These are phyloP conservation scores for Scheffersomyces quercinus DNA, from an alignment of 1,139 yeast species.

Conservation along the genomic window DNA sequence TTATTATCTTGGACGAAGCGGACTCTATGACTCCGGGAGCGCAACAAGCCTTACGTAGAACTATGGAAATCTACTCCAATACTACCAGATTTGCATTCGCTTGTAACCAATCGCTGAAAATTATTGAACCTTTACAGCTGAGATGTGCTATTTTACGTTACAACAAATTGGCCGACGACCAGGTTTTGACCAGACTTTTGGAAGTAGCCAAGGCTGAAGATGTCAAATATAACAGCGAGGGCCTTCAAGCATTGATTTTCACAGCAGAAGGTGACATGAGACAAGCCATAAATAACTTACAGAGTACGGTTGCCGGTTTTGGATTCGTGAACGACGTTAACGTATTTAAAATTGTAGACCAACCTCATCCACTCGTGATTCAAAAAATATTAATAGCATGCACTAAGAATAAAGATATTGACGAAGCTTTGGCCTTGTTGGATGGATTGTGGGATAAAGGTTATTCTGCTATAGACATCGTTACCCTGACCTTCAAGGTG, in stretches of 20 bases:
- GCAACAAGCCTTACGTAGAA: slow-evolving; percentile 93
- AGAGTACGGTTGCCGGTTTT: slow-evolving; percentile 92
- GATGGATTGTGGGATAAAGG: slow-evolving; percentile 84
- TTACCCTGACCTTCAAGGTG: slow-evolving; percentile 86
- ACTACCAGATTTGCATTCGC: slow-evolving; percentile 98
- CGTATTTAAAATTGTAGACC: slow-evolving; percentile 93
- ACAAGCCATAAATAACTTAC: slow-evolving; percentile 92
- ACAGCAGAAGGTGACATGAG: slow-evolving; percentile 99
- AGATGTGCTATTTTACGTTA: slow-evolving; percentile 94
- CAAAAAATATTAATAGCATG: slow-evolving; percentile 66
- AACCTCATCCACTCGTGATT: slow-evolving; percentile 91
- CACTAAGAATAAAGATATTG: slow-evolving; percentile 52
- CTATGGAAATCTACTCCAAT: slow-evolving; percentile 94
- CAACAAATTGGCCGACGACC: slow-evolving; percentile 78
- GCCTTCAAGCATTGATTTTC: slow-evolving; percentile 90
- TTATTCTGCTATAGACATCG: slow-evolving; percentile 90
- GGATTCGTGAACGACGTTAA: slow-evolving; percentile 86
- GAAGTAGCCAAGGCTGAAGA: slow-evolving; percentile 71
- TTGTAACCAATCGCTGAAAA: slow-evolving; percentile 90
- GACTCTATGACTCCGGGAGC: slow-evolving; percentile 99
- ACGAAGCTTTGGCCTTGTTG: slow-evolving; percentile 66
- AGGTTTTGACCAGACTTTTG: slow-evolving; percentile 73
- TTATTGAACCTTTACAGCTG: slow-evolving; percentile 94
- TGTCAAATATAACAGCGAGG: slow-evolving; percentile 83
- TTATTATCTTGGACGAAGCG: slow-evolving; percentile 90